Percentiles rank a stretch among this genome's conserved stretches.
These are phyloP conservation scores for Ophiobolus disseminans DNA, from an alignment of 2,329 filamentous ascomycete species.

Conservation along the genomic window DNA sequence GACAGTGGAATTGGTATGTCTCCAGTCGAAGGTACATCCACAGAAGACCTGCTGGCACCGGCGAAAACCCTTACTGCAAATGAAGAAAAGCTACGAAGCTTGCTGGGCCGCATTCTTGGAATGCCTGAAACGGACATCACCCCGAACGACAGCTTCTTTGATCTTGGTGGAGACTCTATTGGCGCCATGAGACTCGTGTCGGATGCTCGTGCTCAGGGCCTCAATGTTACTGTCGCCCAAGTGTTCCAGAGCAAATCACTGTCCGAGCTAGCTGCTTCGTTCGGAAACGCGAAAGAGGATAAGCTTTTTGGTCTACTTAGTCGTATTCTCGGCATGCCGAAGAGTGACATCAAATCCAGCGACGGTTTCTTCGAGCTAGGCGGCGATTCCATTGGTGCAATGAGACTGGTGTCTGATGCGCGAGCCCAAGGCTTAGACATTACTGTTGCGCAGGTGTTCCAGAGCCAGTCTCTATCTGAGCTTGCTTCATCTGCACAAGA, in stretches of 20 bases:
- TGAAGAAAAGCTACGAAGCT: conserved; percentile 30
- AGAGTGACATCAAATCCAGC: conserved; percentile 43
- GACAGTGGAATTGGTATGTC: conserved; percentile 30
- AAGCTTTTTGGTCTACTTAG: conserved; percentile 37
- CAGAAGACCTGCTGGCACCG: not conserved
- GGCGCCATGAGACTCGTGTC: conserved; percentile 55
- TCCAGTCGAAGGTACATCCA: conserved; percentile 9
- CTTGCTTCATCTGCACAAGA: conserved; percentile 44
- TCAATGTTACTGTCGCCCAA: conserved; percentile 52
- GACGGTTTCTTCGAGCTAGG: conserved; percentile 57
- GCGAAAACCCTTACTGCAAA: conserved; percentile 29
- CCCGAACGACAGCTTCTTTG: conserved; percentile 53
- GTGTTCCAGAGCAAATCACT: conserved; percentile 54
- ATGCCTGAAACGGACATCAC: conserved; percentile 45
- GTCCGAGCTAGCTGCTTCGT: conserved; percentile 60
- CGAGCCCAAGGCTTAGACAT: conserved; percentile 47
- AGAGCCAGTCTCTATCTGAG: conserved; percentile 49
- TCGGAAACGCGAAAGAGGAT: conserved; percentile 47
- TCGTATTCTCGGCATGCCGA: conserved; percentile 38
- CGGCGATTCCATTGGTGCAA: conserved; percentile 56
- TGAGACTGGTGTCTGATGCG: conserved; percentile 53
- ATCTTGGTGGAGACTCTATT: conserved; percentile 56
- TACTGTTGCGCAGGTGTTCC: conserved; percentile 55
- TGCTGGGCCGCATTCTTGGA: conserved; percentile 38
- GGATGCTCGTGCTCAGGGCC: conserved; percentile 43